Conservation (phyloP, 2,329 filamentous ascomycete species). For the Ophiostoma perfectum region DNA sequence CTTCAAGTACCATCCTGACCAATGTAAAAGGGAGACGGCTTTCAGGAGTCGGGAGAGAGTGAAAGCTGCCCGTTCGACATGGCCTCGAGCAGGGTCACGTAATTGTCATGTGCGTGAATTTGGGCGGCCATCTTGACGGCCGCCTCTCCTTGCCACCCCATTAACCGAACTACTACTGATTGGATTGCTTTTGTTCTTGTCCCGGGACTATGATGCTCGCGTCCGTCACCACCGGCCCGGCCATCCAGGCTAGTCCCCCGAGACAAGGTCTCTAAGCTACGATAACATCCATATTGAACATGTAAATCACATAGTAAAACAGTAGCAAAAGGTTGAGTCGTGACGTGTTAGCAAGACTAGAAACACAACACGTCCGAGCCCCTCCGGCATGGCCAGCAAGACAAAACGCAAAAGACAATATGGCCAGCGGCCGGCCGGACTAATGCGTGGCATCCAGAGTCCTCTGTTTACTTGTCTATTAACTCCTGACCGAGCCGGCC, state of each 20-base stretch:
- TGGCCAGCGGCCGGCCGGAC: not conserved
- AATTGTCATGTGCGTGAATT: not conserved
- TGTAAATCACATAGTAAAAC: not conserved
- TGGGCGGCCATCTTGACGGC: conserved; percentile 1
- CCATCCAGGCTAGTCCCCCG: not conserved
- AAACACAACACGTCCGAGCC: no score
- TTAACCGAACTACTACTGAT: not conserved
- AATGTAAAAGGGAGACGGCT: no score
- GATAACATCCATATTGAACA: not conserved
- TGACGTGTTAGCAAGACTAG: no score
- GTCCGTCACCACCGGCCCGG: conserved; percentile 1
- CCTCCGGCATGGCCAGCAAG: not conserved
- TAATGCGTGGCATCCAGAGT: not conserved
- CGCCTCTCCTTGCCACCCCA: not conserved
- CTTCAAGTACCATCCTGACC: no score
- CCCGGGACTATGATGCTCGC: not conserved
- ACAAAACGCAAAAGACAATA: not conserved
- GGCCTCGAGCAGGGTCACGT: no score
- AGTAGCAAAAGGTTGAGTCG: no score
- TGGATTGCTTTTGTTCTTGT: not conserved
- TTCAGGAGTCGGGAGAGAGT: no score
- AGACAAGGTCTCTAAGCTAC: not conserved
- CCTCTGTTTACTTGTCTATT: not conserved
- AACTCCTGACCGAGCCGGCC: not conserved
- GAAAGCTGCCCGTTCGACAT: no score